Conservation (phyloP, 2,329 filamentous ascomycete species). For the Cladosporium austrohemisphaericum region DNA sequence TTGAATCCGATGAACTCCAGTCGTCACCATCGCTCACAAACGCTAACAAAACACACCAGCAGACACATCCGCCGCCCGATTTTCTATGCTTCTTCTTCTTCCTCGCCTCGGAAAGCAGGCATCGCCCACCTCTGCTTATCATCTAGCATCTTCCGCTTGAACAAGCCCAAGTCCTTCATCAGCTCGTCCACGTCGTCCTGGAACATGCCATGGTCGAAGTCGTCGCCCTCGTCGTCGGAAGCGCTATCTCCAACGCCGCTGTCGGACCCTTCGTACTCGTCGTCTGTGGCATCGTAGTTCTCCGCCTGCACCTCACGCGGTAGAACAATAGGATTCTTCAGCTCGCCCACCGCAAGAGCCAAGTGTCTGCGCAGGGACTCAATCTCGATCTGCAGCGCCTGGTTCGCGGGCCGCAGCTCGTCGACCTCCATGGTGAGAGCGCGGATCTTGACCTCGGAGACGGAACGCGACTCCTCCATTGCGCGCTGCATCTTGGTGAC, state of each 20-base stretch:
- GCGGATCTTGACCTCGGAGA: slow-evolving; percentile 90
- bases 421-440: slow-evolving; percentile 59
- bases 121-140: slow-evolving; percentile 62
- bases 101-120: slow-evolving; percentile 7
- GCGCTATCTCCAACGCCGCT: slow-evolving; percentile 49
- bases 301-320: slow-evolving; percentile 38
- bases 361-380: slow-evolving; percentile 84
- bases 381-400: slow-evolving; percentile 67
- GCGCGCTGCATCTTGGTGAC: slow-evolving; percentile 87
- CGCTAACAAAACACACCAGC: neutral
- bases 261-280: slow-evolving; percentile 59
- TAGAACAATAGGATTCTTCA: slow-evolving; percentile 84
- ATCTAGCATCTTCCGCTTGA: slow-evolving; percentile 80
- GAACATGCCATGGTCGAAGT: slow-evolving; percentile 44
- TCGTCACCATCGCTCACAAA: slow-evolving; percentile 1
- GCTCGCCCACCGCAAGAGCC: slow-evolving; percentile 75
- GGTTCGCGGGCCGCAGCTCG: slow-evolving; percentile 43
- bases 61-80: neutral
- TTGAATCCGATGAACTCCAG: too few species aligned
- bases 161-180: slow-evolving; percentile 72
- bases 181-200: slow-evolving; percentile 83
- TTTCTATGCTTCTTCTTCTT: neutral
- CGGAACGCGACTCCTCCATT: slow-evolving; percentile 90
- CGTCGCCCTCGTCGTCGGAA: slow-evolving; percentile 48
- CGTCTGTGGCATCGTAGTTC: slow-evolving; percentile 34